These are phyloP conservation scores for Marasmius fiardii DNA, from an alignment of 1,284 basidiomycete genomes.

Conservation along the genomic window DNA sequence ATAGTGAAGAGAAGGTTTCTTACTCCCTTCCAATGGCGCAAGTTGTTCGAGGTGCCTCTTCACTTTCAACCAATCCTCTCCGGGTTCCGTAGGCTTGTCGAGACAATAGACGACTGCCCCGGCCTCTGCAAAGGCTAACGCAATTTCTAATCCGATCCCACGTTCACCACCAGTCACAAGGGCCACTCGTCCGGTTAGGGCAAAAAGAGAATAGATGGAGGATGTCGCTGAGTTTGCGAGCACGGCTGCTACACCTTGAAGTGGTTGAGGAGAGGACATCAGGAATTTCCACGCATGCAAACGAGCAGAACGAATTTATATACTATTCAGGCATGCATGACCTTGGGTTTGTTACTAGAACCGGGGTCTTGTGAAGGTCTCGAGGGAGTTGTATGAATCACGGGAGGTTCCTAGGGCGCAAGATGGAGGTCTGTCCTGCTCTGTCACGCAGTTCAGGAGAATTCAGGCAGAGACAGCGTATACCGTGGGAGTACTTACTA, in stretches of 20 bases:
- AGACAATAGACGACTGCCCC: constrained; percentile 78
- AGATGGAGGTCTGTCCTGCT: too few relatives aligned
- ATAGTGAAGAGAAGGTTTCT: constrained; percentile 52
- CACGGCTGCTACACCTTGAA: constrained; percentile 1
- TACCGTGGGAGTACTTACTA: too few relatives aligned
- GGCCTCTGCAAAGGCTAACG: constrained; percentile 71
- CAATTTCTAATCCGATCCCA: constrained; percentile 83
- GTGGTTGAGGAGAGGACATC: neutral
- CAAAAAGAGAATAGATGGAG: constrained; percentile 71
- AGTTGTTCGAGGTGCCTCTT: constrained; percentile 48
- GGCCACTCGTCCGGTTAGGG: constrained; percentile 69
- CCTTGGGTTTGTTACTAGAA: too few relatives aligned
- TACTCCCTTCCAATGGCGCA: constrained; percentile 19
- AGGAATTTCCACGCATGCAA: neutral
- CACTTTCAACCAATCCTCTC: constrained; percentile 63
- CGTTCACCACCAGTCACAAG: constrained; percentile 79
- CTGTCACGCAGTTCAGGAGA: too few relatives aligned
- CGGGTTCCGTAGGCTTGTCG: constrained; percentile 65
- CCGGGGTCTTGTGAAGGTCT: too few relatives aligned
- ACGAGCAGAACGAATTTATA: neutral
- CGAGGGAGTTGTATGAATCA: too few relatives aligned
- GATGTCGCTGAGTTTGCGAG: constrained; percentile 24
- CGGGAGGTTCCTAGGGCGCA: too few relatives aligned
- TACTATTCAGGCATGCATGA: too few relatives aligned
- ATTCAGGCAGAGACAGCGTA: too few relatives aligned